These are phyloP conservation scores for Pholiota molesta DNA, from an alignment of 768 basidiomycete species.

Conservation along the genomic window DNA sequence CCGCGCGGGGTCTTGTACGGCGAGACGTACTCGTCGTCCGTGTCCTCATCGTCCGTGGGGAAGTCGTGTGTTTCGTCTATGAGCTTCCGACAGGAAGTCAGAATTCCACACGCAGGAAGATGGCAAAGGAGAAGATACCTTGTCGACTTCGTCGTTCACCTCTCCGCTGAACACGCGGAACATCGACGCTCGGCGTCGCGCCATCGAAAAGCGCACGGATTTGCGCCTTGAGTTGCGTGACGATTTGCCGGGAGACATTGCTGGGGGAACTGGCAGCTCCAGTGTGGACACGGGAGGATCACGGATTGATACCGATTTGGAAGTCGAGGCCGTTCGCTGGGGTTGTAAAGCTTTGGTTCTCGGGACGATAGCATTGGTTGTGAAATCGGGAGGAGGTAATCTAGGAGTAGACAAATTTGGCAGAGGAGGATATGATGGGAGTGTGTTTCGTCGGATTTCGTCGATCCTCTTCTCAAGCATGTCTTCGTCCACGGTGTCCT, in stretches of 20 bases:
- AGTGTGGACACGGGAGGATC: not conserved
- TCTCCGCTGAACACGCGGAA: constrained; percentile 23
- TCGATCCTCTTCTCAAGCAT: constrained; percentile 29
- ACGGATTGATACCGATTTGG: not conserved
- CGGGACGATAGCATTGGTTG: not conserved
- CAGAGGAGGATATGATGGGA: constrained; percentile 31
- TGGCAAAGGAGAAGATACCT: constrained; percentile 14
- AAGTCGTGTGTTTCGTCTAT: constrained; percentile 30
- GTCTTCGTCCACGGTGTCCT: constrained; percentile 8
- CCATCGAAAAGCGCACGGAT: constrained; percentile 31
- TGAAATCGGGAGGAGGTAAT: constrained; percentile 9
- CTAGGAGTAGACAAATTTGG: constrained; percentile 20
- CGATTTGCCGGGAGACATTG: constrained; percentile 14
- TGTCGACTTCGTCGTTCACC: constrained; percentile 26
- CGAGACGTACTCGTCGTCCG: constrained; percentile 3
- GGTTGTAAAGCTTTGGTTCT: not conserved
- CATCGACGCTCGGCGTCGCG: constrained; percentile 23
- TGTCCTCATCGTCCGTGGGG: constrained; percentile 23
- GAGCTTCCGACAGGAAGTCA: constrained; percentile 16
- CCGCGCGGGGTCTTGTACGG: constrained; percentile 22
- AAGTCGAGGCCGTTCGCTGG: not conserved
- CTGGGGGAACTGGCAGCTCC: constrained; percentile 8
- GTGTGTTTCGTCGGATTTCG: constrained; percentile 26
- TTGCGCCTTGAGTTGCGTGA: constrained; percentile 19
- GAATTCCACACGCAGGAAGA: not conserved